These are phyloP conservation scores for Collariella sp. DNA, from an alignment of 495 filamentous ascomycete species.

Conservation along the genomic window DNA sequence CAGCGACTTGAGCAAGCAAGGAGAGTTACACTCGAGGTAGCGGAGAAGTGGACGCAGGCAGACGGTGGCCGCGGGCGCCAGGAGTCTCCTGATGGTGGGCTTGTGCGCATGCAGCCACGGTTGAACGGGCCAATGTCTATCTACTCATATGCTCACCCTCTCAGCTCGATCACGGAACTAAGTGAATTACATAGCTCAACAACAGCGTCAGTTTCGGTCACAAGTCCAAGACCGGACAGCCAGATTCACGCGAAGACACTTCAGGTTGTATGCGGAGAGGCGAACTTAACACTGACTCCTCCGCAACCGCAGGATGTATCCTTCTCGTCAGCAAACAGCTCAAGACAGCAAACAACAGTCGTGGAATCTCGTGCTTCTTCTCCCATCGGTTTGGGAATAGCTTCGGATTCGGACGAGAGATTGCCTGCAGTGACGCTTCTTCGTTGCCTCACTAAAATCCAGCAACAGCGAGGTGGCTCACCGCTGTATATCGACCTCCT, in stretches of 20 bases:
- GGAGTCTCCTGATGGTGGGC: neutral
- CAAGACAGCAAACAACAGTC: neutral
- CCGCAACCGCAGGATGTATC: no score
- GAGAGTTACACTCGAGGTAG: neutral
- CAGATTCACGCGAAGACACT: slow-evolving; percentile 7
- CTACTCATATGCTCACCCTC: neutral
- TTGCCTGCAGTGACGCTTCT: neutral
- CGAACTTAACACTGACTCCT: neutral
- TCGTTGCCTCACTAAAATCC: neutral
- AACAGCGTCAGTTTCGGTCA: no score
- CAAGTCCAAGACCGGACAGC: neutral
- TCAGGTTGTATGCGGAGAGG: neutral
- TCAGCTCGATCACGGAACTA: neutral
- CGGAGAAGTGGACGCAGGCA: neutral
- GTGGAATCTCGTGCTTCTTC: neutral
- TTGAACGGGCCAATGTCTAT: neutral
- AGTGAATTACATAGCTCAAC: neutral
- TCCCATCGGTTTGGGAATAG: neutral
- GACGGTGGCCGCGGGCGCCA: neutral
- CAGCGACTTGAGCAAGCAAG: neutral
- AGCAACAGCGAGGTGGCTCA: neutral
- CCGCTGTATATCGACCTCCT: neutral
- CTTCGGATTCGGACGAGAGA: neutral
- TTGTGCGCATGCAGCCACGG: neutral
- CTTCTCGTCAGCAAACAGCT: no score